Evolutionary conservation across 352 stramenopile species (phyloP).

Genomic region (Pythium aristosporum): DNA sequence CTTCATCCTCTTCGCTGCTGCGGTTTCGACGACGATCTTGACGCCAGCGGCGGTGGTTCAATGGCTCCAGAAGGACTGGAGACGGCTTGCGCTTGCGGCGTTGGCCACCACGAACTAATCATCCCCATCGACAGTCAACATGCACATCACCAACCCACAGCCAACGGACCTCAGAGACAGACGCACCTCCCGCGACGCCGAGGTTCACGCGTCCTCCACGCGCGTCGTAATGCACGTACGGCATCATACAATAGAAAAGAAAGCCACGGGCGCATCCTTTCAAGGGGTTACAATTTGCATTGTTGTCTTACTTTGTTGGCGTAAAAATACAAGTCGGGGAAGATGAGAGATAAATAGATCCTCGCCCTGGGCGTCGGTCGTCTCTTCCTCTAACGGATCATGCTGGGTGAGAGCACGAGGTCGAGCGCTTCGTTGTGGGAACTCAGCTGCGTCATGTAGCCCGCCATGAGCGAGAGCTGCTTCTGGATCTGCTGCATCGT

Average conservation of each 20-base stretch:
- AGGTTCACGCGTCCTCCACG: not conserved
- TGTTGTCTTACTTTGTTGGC: not conserved
- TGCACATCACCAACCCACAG: not conserved
- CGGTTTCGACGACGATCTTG: not conserved
- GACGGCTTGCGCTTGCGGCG: not conserved
- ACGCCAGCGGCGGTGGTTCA: not conserved
- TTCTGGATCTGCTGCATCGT: constrained; percentile 75
- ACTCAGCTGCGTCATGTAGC: constrained; percentile 65
- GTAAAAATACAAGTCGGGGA: constrained; percentile 18
- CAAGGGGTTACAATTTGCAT: not conserved
- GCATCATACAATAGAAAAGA: not conserved
- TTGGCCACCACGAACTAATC: not conserved
- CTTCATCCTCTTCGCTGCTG: constrained; percentile 20
- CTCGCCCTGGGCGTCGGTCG: not conserved
- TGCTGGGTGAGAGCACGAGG: constrained; percentile 66
- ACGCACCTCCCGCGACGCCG: not conserved
- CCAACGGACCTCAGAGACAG: not conserved
- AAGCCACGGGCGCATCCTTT: not conserved
- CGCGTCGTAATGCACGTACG: not conserved
- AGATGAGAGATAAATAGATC: constrained; percentile 26
- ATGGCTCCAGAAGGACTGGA: not conserved
- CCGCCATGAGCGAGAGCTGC: constrained; percentile 56
- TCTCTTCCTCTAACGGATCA: constrained; percentile 45
- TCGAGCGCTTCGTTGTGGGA: constrained; percentile 63
- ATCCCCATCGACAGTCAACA: not conserved